Evolutionary conservation across 345 rosid species (phyloP).

Genomic region (Salix purpurea): DNA sequence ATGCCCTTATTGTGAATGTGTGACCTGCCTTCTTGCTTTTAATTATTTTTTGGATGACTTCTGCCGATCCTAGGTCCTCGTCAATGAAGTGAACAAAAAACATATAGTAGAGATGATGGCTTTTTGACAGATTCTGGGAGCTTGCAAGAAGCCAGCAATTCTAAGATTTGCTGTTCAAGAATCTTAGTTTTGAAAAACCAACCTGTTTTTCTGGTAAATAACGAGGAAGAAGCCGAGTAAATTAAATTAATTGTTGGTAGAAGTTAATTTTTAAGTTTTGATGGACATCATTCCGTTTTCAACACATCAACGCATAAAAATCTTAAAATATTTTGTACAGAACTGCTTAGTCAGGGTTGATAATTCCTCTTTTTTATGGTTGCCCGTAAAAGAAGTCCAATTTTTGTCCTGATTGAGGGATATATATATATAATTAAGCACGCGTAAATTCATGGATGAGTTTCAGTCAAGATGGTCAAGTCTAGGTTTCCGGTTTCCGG

Average conservation of each 20-base stretch:
- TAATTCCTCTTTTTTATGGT: background rate
- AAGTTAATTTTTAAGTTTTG: too few relatives aligned
- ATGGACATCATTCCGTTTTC: too few relatives aligned
- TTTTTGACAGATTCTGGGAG: background rate
- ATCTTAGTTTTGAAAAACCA: background rate
- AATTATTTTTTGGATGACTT: background rate
- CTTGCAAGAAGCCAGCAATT: background rate
- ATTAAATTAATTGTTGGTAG: background rate
- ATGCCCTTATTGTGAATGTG: background rate
- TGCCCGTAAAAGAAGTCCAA: constrained; percentile 1
- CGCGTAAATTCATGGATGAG: background rate
- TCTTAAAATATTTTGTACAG: too few relatives aligned
- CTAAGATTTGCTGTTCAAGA: background rate
- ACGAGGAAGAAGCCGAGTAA: background rate
- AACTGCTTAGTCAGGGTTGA: too few relatives aligned
- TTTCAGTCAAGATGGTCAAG: background rate
- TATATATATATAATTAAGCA: background rate
- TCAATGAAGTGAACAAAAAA: background rate
- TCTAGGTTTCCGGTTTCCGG: background rate
- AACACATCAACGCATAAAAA: too few relatives aligned
- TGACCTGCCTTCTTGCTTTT: background rate
- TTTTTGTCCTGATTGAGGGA: too few relatives aligned
- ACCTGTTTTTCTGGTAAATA: too few relatives aligned
- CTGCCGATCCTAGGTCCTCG: too few relatives aligned
- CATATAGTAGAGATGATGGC: background rate